Conservation (phyloP, 192 early-diverging fungal species). For the Phycomyces blakesleeanus region DNA sequence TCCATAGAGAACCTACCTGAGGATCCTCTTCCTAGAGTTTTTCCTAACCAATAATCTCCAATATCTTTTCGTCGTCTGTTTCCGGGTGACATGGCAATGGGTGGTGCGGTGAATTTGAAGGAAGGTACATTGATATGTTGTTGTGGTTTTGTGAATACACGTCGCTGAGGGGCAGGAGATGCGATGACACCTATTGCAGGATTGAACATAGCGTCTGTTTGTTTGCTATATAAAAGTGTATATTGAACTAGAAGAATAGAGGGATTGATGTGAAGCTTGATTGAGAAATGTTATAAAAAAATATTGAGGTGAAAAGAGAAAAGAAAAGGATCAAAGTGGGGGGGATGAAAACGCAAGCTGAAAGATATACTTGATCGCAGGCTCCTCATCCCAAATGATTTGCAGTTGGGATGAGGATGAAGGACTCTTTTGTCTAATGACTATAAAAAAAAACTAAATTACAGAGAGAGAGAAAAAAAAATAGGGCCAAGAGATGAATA, state of each 20-base stretch:
- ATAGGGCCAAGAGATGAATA: neutral
- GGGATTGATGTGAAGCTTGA: neutral
- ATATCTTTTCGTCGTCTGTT: constrained; percentile 39
- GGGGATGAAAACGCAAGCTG: neutral
- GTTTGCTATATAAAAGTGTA: too few species aligned
- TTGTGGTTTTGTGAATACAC: constrained; percentile 9
- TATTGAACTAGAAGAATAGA: too few species aligned
- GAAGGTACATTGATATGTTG: neutral
- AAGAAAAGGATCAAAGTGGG: constrained; percentile 3
- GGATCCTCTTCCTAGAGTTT: constrained; percentile 48
- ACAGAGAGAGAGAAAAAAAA: neutral
- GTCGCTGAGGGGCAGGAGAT: constrained; percentile 25
- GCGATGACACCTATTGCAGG: constrained; percentile 12
- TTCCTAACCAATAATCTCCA: constrained; percentile 45
- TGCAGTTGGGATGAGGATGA: constrained; percentile 1
- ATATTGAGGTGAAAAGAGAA: neutral
- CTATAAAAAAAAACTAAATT: neutral
- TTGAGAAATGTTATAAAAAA: neutral
- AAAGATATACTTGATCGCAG: neutral
- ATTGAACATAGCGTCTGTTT: neutral
- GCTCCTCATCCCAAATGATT: neutral
- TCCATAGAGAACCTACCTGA: constrained; percentile 38
- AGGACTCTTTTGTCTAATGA: neutral
- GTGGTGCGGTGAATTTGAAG: constrained; percentile 1
- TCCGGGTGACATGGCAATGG: constrained; percentile 17